Evolutionary conservation across 371 early-diverging fungal genomes (phyloP).

Genomic region (Rhizopus delemar): DNA sequence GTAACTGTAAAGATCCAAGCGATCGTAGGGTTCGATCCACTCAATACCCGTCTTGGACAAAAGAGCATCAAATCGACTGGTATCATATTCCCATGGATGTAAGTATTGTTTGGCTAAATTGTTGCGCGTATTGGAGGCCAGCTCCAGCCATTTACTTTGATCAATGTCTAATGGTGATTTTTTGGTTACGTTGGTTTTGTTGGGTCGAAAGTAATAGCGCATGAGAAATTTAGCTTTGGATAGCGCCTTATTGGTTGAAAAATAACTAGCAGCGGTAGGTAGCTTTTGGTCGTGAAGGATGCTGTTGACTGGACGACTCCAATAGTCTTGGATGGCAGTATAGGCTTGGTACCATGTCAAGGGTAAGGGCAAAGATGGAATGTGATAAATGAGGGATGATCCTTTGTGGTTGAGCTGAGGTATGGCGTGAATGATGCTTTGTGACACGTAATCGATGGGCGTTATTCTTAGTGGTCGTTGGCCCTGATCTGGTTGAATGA

Average conservation of each 20-base stretch:
- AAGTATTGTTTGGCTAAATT: conserved; percentile 17
- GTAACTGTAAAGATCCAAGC: conserved; percentile 23
- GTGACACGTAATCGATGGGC: conserved; percentile 43
- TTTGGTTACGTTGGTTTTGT: not conserved
- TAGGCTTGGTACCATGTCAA: conserved; percentile 30
- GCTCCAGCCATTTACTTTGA: conserved; percentile 32
- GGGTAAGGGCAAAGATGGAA: conserved; percentile 14
- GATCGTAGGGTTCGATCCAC: not conserved
- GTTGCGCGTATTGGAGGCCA: conserved; percentile 30
- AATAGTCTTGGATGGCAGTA: conserved; percentile 29
- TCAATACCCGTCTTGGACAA: not conserved
- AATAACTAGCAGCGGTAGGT: conserved; percentile 21
- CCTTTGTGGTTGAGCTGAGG: conserved; percentile 14
- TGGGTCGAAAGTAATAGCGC: conserved; percentile 30
- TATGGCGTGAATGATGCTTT: conserved; percentile 22
- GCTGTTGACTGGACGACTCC: conserved; percentile 24
- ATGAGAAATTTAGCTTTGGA: conserved; percentile 31
- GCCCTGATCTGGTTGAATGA: conserved; percentile 31
- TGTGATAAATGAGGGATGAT: conserved; percentile 20
- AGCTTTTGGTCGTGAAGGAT: conserved; percentile 14
- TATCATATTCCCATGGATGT: conserved; percentile 10
- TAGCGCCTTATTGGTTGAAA: conserved; percentile 22
- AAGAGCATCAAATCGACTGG: not conserved
- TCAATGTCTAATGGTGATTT: conserved; percentile 7
- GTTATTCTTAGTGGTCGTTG: conserved; percentile 29